Percentiles rank a stretch among this genome's conserved stretches.
Conservation (phyloP, 257 asterid genomes). For the Avicennia marina region DNA sequence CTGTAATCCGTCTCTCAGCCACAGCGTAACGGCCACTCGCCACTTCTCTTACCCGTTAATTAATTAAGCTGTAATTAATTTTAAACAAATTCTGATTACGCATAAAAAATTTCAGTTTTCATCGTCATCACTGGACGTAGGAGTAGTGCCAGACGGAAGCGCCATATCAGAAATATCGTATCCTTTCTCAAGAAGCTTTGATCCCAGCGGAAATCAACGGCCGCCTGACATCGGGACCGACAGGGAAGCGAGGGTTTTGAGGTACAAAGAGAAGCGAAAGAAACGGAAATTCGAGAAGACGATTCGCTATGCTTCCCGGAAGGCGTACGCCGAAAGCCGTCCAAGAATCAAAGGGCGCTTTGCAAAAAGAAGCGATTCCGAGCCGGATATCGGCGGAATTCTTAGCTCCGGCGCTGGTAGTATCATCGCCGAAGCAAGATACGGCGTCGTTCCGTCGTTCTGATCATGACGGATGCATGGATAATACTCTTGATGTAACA, state of each 20-base stretch:
- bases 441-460: conserved; percentile 48
- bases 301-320: conserved; percentile 70
- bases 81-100: neutral
- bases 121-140: conserved; percentile 71
- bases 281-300: conserved; percentile 70
- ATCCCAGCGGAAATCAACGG: conserved; percentile 25
- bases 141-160: conserved; percentile 71
- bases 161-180: conserved; percentile 47
- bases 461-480: no score
- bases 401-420: conserved; percentile 22
- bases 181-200: conserved; percentile 27
- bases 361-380: conserved; percentile 45
- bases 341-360: conserved; percentile 81
- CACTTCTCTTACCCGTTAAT: neutral
- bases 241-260: conserved; percentile 67
- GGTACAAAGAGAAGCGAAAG: conserved; percentile 75
- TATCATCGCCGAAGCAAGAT: conserved; percentile 31
- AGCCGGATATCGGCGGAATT: conserved; percentile 28
- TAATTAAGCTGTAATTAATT: neutral
- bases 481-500: no score
- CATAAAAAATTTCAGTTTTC: conserved; percentile 46
- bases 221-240: conserved; percentile 37
- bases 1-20: conserved; percentile 32
- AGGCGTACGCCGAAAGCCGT: conserved; percentile 77
- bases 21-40: conserved; percentile 37